Evolutionary conservation across 176 grass and related monocot species (phyloP), one percentile per base, ranked within the genome.

Genomic region (Typha latifolia): DNA sequence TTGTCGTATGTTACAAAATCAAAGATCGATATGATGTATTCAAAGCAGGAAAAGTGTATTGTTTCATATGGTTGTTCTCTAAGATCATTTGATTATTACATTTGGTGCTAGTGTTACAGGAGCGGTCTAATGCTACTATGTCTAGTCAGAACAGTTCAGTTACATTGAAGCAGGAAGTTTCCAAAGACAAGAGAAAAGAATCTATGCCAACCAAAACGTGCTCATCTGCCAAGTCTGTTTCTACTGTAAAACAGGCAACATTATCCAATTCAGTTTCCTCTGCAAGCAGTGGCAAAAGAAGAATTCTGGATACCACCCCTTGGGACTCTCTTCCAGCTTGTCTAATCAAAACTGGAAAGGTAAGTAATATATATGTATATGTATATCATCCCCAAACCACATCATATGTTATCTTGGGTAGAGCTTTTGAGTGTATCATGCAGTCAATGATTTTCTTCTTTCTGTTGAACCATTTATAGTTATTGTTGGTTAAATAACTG

Each of bases 301-400:
- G 86, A 87, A 73, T 75, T 80, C 68, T 74, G 3, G 95, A 90
- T 66, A 79, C 52, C 56, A 69, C 93, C 32, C 82, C 95, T 32
- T 99, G 95, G 95, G 84, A 99, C 5, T 94, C 81, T 18, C 95
- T 99, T 18, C 89, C 95, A n/a, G 53, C 71, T 77, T 79, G 65
- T 70, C 74, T 99, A 67, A 85, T 83, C 47, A 94, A 90, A 78
- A 70, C 81, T 29, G 95, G 86, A 64, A 99, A 99, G 86, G 95
- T 99, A 81, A 20, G 62, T 69, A 75, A 29, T 29, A 1, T 68
- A 72, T 27, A 64, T 64, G 14, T 53, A 21, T 22, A 3, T 47
- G 12, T 21, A 75, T 20, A 32, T 74, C 37, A 16, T 49, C 27
- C 27, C 27, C 27, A 29, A 29, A 29, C 27, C 27, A 29, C 27